Conservation (phyloP, 2,329 filamentous ascomycete genomes). For the Phialemoniopsis sp. region DNA sequence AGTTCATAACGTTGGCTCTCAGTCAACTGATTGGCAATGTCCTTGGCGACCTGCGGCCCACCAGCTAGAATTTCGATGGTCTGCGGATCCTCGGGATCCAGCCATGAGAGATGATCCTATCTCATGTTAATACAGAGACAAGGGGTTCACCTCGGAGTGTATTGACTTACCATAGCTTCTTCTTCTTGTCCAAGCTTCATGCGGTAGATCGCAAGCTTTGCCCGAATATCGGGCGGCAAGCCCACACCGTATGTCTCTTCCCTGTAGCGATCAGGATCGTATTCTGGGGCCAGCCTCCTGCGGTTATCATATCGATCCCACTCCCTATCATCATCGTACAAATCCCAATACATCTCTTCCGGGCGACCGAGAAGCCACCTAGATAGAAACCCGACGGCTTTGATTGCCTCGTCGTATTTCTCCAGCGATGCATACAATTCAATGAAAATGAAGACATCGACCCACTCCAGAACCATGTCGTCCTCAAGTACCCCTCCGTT, state of each 20-base stretch:
- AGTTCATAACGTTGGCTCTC: conserved; percentile 24
- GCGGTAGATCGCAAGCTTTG: conserved; percentile 82
- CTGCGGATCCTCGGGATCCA: conserved; percentile 59
- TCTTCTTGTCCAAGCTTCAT: conserved; percentile 62
- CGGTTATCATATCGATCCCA: conserved; percentile 76
- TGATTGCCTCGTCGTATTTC: conserved; percentile 62
- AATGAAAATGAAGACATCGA: conserved; percentile 79
- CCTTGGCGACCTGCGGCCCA: conserved; percentile 75
- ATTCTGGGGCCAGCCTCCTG: conserved; percentile 58
- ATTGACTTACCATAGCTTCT: conserved; percentile 57
- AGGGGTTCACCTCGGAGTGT: too few species aligned
- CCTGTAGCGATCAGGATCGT: conserved; percentile 48
- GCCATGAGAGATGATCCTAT: conserved; percentile 57
- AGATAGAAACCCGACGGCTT: conserved; percentile 65
- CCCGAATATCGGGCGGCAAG: conserved; percentile 76
- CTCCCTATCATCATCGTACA: conserved; percentile 75
- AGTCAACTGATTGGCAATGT: conserved; percentile 49
- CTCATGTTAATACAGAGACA: conserved; percentile 8
- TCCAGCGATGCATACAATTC: conserved; percentile 69
- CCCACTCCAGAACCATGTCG: conserved; percentile 57
- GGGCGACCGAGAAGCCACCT: conserved; percentile 79
- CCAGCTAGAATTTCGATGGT: conserved; percentile 50
- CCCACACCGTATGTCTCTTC: conserved; percentile 63
- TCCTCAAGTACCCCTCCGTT: conserved; percentile 22
- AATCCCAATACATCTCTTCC: conserved; percentile 75